These are phyloP conservation scores for Nemania sp. DNA, from an alignment of 2,329 filamentous ascomycete species.

Conservation along the genomic window DNA sequence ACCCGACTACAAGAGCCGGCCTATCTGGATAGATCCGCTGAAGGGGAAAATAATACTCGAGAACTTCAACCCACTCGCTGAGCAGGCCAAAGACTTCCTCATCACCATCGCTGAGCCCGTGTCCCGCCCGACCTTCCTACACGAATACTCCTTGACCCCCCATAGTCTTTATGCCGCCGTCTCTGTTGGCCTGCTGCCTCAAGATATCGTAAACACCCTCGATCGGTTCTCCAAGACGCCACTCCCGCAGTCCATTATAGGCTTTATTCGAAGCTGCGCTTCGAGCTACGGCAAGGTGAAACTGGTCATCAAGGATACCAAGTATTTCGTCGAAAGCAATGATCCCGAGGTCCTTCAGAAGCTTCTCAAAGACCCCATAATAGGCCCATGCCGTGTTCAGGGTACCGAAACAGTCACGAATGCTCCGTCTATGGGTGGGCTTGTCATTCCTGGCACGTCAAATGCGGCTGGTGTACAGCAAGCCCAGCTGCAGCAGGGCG, in stretches of 20 bases:
- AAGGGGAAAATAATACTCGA: slow-evolving; percentile 89
- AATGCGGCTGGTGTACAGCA: slow-evolving; percentile 88
- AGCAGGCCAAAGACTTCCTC: slow-evolving; percentile 88
- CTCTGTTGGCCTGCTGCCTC: slow-evolving; percentile 85
- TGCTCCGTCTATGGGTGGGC: slow-evolving; percentile 81
- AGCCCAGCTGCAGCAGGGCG: slow-evolving; percentile 50
- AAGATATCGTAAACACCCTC: slow-evolving; percentile 87
- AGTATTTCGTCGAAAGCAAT: slow-evolving; percentile 90
- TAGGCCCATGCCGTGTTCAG: slow-evolving; percentile 78
- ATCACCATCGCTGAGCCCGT: slow-evolving; percentile 94
- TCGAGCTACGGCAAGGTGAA: slow-evolving; percentile 95
- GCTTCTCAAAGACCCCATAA: slow-evolving; percentile 81
- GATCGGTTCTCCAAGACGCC: slow-evolving; percentile 88
- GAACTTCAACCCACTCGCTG: slow-evolving; percentile 86
- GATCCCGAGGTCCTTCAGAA: slow-evolving; percentile 85
- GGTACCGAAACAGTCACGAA: slow-evolving; percentile 72
- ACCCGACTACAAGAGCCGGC: slow-evolving; percentile 84
- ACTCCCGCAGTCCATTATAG: slow-evolving; percentile 76
- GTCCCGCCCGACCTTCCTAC: slow-evolving; percentile 85
- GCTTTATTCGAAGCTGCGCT: slow-evolving; percentile 79
- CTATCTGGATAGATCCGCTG: slow-evolving; percentile 89
- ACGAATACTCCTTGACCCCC: slow-evolving; percentile 89
- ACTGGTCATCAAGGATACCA: slow-evolving; percentile 90
- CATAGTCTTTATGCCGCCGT: slow-evolving; percentile 96
- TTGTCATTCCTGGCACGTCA: slow-evolving; percentile 93